Evolutionary conservation across 306 rosid genomes (phyloP), one percentile per base, ranked within the genome.

Genomic region (Canavalia gladiata): DNA sequence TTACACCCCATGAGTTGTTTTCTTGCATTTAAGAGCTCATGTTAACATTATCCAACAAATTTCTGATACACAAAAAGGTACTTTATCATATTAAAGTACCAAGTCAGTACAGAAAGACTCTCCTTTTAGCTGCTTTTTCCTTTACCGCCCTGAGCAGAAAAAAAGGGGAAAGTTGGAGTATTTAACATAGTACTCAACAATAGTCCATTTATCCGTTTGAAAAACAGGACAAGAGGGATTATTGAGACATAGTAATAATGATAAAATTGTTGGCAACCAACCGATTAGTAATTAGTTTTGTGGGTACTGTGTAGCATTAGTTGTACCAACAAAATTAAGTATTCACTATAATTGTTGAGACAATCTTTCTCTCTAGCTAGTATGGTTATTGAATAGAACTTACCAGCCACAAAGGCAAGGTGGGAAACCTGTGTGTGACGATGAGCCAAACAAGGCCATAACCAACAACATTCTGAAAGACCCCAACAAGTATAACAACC

Each of bases 361-460:
- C n/a, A n/a, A n/a, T n/a, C n/a, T n/a, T n/a, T n/a, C n/a, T n/a
- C n/a, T n/a, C n/a, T n/a, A n/a, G n/a, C n/a, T n/a, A 5, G 0
- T 6, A 74, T 6, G 51, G 25, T 42, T 11, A 8, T 75, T 0
- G 58, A 59, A 10, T 1, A 34, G 34, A 57, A 89, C 94, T 89
- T 42, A 94, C 98, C 11, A 77, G 85, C 95, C 97, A 94, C 58
- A 94, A 78, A 75, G 95, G 93, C 51, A 90, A 28, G 83, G 76
- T 47, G 1, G 95, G 90, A 8, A 87, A 56, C 47, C 87, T 74
- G 45, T 86, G 88, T 0, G 94, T 86, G 75, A 92, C 91, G 11
- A 87, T 68, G 64, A 94, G 92, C 98, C 98, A 92, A 76, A 94
- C 83, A 41, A 90, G 80, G 56, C 92, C 94, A 55, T 94, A 94